Percentiles rank a stretch among this genome's conserved stretches.
phyloP scores from a whole-genome alignment of 2,329 filamentous ascomycete genomes.

The Penicillium occitanis region DNA sequence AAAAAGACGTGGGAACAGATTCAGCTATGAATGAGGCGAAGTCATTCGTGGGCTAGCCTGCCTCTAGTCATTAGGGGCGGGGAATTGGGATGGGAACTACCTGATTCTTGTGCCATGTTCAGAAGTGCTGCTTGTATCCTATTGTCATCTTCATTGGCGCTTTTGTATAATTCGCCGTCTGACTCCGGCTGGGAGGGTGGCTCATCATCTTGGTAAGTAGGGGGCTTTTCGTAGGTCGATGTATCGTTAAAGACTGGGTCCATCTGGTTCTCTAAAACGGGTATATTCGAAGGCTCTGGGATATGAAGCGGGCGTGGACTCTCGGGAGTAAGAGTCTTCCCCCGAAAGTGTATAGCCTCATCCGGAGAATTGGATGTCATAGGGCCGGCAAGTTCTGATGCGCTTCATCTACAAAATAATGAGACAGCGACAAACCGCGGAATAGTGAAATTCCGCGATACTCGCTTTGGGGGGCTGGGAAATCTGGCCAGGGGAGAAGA shows the following conservation, averaged over 20 bases:
- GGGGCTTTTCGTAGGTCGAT: conserved; percentile 54
- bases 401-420: conserved; percentile 42
- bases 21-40: background rate
- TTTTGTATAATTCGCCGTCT: conserved; percentile 13
- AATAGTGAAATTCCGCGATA: conserved; percentile 21
- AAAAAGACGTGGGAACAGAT: background rate
- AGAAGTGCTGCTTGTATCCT: conserved; percentile 3
- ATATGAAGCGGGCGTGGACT: conserved; percentile 70
- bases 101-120: conserved; percentile 10
- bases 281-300: conserved; percentile 67
- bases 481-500: background rate
- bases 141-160: background rate
- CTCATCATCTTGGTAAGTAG: conserved; percentile 27
- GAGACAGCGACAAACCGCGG: conserved; percentile 21
- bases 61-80: background rate
- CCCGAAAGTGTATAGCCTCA: conserved; percentile 59
- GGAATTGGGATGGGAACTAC: conserved; percentile 13
- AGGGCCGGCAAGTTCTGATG: conserved; percentile 43
- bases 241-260: conserved; percentile 70
- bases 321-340: conserved; percentile 66
- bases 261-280: conserved; percentile 69
- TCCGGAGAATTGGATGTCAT: conserved; percentile 55
- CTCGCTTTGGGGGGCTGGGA: conserved; percentile 12
- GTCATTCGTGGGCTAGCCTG: conserved; percentile 4
- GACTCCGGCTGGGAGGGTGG: conserved; percentile 24